Percentiles rank a stretch among this genome's conserved stretches.
Evolutionary conservation across 352 stramenopile genomes (phyloP).

Genomic region (Saprolegnia diclina): DNA sequence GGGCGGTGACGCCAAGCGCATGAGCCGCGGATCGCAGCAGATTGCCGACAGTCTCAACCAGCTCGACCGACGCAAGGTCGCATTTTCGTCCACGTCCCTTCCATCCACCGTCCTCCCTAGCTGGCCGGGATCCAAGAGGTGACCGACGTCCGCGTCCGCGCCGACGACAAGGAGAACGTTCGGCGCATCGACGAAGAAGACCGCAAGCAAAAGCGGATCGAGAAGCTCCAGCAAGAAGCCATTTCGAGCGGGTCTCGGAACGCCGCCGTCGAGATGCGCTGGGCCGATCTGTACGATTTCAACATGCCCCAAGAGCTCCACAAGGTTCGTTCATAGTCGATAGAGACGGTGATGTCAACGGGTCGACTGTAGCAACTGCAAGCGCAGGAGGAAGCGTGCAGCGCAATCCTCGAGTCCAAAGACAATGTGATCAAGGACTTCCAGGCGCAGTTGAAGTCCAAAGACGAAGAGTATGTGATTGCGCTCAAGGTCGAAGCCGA

Average conservation of each 20-base stretch:
- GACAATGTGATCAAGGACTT: slow-evolving; percentile 86
- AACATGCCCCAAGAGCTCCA: slow-evolving; percentile 92
- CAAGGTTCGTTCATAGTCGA: slow-evolving; percentile 36
- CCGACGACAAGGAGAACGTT: slow-evolving; percentile 85
- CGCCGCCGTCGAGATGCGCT: slow-evolving; percentile 90
- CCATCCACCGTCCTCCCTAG: slow-evolving; percentile 25
- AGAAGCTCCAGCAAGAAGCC: slow-evolving; percentile 88
- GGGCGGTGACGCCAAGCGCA: slow-evolving; percentile 52
- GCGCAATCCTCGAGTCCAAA: slow-evolving; percentile 89
- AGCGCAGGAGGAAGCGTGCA: slow-evolving; percentile 78
- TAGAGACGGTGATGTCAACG: background rate
- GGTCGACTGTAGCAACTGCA: slow-evolving; percentile 49
- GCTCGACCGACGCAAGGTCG: slow-evolving; percentile 55
- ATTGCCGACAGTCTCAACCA: slow-evolving; percentile 73
- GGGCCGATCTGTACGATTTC: slow-evolving; percentile 86
- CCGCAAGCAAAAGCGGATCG: slow-evolving; percentile 72
- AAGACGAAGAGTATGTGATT: slow-evolving; percentile 94
- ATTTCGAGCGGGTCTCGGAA: slow-evolving; percentile 87
- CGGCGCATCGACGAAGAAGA: slow-evolving; percentile 89
- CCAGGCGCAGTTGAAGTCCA: slow-evolving; percentile 87
- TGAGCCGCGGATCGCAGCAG: slow-evolving; percentile 70
- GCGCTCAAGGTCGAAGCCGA: slow-evolving; percentile 85
- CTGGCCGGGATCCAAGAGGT: slow-evolving; percentile 82
- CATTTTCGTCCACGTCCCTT: background rate
- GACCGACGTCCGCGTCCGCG: slow-evolving; percentile 86